These are phyloP conservation scores for Ophiosphaerella korrae DNA, from an alignment of 2,329 filamentous ascomycete species.

Conservation along the genomic window DNA sequence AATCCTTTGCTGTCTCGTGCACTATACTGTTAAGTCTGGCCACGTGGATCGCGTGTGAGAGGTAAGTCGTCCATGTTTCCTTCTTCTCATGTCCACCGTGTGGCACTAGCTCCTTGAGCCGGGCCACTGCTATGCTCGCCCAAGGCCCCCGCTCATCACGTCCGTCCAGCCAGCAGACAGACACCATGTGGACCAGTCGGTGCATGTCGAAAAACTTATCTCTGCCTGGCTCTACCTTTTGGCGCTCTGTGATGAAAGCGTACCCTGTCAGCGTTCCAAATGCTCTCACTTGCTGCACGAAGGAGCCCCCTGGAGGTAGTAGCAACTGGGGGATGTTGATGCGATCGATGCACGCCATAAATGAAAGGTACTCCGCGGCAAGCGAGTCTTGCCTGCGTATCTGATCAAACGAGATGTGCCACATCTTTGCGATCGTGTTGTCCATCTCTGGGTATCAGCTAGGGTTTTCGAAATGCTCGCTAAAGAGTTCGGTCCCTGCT, in stretches of 20 bases:
- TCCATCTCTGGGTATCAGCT: constrained; percentile 33
- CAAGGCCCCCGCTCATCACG: not conserved
- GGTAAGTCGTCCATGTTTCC: not conserved
- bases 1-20: too few relatives aligned
- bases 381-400: constrained; percentile 37
- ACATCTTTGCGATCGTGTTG: constrained; percentile 46
- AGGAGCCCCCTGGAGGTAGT: constrained; percentile 27
- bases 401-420: constrained; percentile 46
- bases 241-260: constrained; percentile 33
- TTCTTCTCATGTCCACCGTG: not conserved
- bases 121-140: not conserved
- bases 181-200: not conserved
- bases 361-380: constrained; percentile 44
- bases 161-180: not conserved
- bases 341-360: constrained; percentile 37
- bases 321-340: constrained; percentile 43
- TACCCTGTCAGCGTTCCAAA: constrained; percentile 42
- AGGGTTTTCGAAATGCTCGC: constrained; percentile 39
- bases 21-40: too few relatives aligned
- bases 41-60: not conserved
- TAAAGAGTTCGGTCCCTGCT: constrained; percentile 35
- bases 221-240: not conserved
- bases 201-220: not conserved
- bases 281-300: constrained; percentile 31
- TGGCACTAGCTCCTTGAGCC: not conserved